These are phyloP conservation scores for Lodderomyces beijingensis DNA, from an alignment of 1,139 yeast genomes.

Conservation along the genomic window DNA sequence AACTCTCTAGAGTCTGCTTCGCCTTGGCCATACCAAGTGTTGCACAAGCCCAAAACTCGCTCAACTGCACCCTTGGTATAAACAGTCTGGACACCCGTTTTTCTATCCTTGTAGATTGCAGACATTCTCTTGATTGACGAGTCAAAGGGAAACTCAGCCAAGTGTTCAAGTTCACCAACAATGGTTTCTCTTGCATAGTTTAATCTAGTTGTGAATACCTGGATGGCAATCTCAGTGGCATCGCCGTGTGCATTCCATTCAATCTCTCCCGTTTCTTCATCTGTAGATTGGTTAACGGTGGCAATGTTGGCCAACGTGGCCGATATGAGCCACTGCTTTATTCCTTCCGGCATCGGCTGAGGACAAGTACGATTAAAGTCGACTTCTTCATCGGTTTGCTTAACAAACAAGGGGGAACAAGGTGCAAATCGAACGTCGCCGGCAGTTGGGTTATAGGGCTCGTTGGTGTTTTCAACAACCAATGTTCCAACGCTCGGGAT, in stretches of 20 bases:
- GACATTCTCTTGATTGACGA: conserved; percentile 76
- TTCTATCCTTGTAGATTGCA: conserved; percentile 45
- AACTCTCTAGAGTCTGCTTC: conserved; percentile 22
- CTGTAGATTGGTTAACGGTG: conserved; percentile 33
- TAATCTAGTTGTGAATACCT: conserved; percentile 62
- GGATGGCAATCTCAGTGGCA: conserved; percentile 82
- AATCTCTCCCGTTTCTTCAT: conserved; percentile 34
- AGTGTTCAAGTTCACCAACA: conserved; percentile 38
- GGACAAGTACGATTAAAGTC: conserved; percentile 24
- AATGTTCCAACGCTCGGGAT: conserved; percentile 70
- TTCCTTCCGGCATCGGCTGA: conserved; percentile 19
- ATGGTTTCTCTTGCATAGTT: conserved; percentile 44
- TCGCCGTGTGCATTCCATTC: conserved; percentile 79
- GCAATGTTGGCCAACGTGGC: conserved; percentile 78
- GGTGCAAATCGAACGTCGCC: conserved; percentile 51
- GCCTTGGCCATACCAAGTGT: conserved; percentile 45
- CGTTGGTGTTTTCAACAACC: conserved; percentile 55
- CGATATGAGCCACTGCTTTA: conserved; percentile 48
- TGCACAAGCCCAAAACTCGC: conserved; percentile 57
- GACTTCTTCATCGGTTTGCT: conserved; percentile 36
- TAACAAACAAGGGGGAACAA: conserved; percentile 41
- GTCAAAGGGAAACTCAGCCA: conserved; percentile 74
- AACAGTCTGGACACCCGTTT: conserved; percentile 28
- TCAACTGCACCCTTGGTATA: conserved; percentile 83
- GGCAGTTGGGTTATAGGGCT: conserved; percentile 68